Conservation (phyloP, 495 filamentous ascomycete genomes). For the Umbilicaria muhlenbergii region DNA sequence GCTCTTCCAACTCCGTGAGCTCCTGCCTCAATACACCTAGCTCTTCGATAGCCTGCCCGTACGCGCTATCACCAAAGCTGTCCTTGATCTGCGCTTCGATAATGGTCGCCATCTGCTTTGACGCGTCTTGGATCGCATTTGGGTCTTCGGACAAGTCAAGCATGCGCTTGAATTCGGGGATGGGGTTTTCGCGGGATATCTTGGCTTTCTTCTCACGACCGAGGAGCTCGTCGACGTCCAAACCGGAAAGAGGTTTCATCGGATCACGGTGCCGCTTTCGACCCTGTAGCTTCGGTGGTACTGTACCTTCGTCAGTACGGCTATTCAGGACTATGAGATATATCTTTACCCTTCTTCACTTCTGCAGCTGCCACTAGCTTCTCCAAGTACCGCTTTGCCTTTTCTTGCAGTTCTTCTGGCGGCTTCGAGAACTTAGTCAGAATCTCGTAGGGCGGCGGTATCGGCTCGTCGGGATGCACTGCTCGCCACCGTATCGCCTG, state of each 20-base stretch:
- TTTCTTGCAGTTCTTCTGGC: constrained; percentile 45
- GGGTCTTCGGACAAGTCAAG: constrained; percentile 46
- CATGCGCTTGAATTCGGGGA: constrained; percentile 84
- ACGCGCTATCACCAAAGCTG: constrained; percentile 60
- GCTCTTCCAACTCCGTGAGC: constrained; percentile 59
- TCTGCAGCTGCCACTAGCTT: constrained; percentile 51
- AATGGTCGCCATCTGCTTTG: constrained; percentile 57
- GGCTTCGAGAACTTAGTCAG: constrained; percentile 63
- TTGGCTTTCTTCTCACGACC: constrained; percentile 36
- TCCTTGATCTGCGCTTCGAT: constrained; percentile 51
- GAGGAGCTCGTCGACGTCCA: constrained; percentile 72
- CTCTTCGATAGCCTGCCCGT: constrained; percentile 60
- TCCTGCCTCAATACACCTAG: constrained; percentile 66
- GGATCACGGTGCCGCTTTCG: constrained; percentile 51
- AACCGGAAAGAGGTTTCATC: constrained; percentile 76
- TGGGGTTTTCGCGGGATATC: constrained; percentile 65
- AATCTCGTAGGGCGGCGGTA: constrained; percentile 50
- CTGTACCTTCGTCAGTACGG: constrained; percentile 22
- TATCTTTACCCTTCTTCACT: constrained; percentile 64
- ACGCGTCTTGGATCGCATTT: constrained; percentile 46
- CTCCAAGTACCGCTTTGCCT: constrained; percentile 37
- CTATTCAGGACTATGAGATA: not conserved
- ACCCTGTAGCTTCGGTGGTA: constrained; percentile 71
- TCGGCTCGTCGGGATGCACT: constrained; percentile 49
- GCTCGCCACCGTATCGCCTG: constrained; percentile 74